A percentile compares a stretch with the other conserved stretches of the same genome.
Conservation (phyloP, 2,329 filamentous ascomycete species). For the Cryoendolithus antarcticus region DNA sequence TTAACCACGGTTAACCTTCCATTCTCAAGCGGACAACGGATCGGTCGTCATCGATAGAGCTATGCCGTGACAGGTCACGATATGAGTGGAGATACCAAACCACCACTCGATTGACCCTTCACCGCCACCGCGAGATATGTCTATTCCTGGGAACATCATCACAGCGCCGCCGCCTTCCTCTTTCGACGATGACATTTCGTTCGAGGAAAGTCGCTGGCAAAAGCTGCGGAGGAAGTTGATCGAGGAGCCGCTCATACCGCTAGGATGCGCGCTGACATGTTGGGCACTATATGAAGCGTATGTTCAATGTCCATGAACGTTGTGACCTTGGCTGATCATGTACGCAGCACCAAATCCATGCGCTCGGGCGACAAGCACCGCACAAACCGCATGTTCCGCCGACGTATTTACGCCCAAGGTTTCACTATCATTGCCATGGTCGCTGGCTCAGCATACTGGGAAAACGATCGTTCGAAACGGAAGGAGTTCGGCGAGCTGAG, state of each 20-base stretch:
- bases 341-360: conserved; percentile 49
- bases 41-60: too few species aligned
- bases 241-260: conserved; percentile 82
- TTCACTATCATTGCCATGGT: conserved; percentile 88
- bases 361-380: conserved; percentile 71
- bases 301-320: conserved; percentile 3
- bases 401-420: conserved; percentile 82
- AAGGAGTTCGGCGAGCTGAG: conserved; percentile 67
- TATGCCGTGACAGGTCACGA: too few species aligned
- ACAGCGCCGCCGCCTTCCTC: conserved; percentile 59
- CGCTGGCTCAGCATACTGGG: conserved; percentile 82
- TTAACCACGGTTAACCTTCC: too few species aligned
- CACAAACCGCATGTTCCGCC: conserved; percentile 94
- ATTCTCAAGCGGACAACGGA: too few species aligned
- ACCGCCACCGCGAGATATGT: conserved; percentile 9
- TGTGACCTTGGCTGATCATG: background rate
- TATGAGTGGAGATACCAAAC: too few species aligned
- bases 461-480: conserved; percentile 66
- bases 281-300: conserved; percentile 70
- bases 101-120: too few species aligned
- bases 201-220: conserved; percentile 66
- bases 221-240: conserved; percentile 71
- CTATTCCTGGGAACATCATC: conserved; percentile 24
- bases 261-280: conserved; percentile 74
- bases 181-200: conserved; percentile 71